Evolutionary conservation across 768 basidiomycete species (phyloP).

Genomic region (Mrakia blollopis): DNA sequence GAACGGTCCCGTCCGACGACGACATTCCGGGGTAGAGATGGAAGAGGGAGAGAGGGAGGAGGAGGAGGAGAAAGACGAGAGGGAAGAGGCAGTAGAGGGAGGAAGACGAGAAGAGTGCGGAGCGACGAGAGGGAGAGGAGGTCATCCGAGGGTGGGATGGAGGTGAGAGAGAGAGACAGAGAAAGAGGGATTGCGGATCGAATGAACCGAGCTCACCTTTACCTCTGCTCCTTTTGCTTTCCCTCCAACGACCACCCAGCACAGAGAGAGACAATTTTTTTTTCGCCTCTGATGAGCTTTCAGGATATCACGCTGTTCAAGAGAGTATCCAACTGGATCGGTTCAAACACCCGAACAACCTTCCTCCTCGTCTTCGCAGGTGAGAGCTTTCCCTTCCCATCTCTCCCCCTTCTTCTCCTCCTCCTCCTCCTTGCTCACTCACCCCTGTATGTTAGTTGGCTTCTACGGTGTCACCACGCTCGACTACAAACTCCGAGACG

Average conservation of each 20-base stretch:
- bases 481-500: neutral
- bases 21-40: neutral
- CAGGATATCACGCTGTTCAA: no score
- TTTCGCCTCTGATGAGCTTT: no score
- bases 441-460: neutral
- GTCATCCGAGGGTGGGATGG: neutral
- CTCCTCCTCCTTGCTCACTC: neutral
- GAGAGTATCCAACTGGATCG: no score
- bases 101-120: neutral
- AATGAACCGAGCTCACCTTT: neutral
- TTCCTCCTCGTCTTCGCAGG: neutral
- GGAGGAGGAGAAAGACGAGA: neutral
- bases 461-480: neutral
- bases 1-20: neutral
- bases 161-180: neutral
- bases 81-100: neutral
- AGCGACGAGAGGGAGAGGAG: neutral
- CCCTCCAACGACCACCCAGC: neutral
- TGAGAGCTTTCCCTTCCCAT: neutral
- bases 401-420: neutral
- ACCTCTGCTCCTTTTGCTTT: neutral
- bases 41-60: neutral
- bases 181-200: neutral
- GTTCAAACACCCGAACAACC: neutral
- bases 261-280: neutral